phyloP scores from a whole-genome alignment of 148 eudicot genomes.

The Fagopyrum tataricum region DNA sequence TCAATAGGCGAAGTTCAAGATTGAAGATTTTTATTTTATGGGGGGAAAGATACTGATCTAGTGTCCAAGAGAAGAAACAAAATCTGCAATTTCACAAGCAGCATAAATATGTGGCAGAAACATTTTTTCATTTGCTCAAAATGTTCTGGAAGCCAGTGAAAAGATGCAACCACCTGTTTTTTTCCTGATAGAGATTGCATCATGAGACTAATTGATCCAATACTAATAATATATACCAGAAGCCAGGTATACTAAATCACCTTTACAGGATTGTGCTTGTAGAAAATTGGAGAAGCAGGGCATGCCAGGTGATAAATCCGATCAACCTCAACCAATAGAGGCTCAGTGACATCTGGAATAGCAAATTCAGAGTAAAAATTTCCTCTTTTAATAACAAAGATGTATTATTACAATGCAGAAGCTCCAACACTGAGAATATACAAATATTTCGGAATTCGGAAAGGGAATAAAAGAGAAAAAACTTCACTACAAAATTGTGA shows the following conservation, averaged over 20 bases:
- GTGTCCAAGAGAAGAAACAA: no score
- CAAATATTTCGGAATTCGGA: background rate
- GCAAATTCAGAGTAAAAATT: background rate
- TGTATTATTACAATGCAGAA: background rate
- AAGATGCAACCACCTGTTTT: no score
- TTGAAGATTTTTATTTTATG: background rate
- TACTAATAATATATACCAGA: background rate
- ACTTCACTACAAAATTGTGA: background rate
- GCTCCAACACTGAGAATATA: background rate
- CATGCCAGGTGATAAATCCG: slow-evolving; percentile 96
- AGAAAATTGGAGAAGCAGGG: slow-evolving; percentile 95
- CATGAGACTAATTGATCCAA: background rate
- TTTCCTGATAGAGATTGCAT: background rate
- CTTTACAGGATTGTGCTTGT: slow-evolving; percentile 82
- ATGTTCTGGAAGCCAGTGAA: no score
- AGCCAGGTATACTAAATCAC: background rate
- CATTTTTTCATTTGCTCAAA: no score
- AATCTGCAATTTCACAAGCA: no score
- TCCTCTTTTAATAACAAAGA: background rate
- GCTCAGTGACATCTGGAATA: slow-evolving; percentile 79
- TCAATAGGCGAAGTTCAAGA: background rate
- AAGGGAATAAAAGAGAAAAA: background rate
- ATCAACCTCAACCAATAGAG: slow-evolving; percentile 86
- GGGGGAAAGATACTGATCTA: background rate
- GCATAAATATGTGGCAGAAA: no score